Percentiles rank a stretch among this genome's conserved stretches.
Evolutionary conservation across 257 asterid genomes (phyloP).

Genomic region (Lycium barbarum): DNA sequence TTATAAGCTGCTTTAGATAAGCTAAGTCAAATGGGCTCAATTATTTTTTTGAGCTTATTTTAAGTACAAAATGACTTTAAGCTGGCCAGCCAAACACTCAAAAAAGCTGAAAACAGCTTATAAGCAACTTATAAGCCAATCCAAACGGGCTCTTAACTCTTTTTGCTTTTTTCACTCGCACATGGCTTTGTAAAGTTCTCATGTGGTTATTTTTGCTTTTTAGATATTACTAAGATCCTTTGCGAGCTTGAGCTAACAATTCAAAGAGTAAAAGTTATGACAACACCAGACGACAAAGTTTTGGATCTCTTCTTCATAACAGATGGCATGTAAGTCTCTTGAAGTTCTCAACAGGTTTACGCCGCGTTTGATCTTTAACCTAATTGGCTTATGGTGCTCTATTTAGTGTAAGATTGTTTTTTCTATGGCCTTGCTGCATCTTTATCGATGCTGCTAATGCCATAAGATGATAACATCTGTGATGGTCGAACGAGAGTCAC

Average conservation of each 20-base stretch:
- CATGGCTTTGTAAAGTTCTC: background rate
- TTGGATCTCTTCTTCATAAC: constrained; percentile 63
- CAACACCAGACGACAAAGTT: constrained; percentile 63
- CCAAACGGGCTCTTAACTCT: too few species aligned
- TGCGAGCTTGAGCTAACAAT: constrained; percentile 54
- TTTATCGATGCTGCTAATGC: background rate
- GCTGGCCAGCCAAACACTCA: too few species aligned
- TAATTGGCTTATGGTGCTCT: background rate
- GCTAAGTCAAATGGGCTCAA: too few species aligned
- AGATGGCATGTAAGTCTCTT: constrained; percentile 48
- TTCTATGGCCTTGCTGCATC: constrained; percentile 5
- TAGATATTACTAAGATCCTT: constrained; percentile 60
- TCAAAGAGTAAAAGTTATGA: constrained; percentile 61
- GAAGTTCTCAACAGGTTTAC: constrained; percentile 1
- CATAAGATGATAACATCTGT: background rate
- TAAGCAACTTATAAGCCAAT: too few species aligned
- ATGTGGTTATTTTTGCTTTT: constrained; percentile 23
- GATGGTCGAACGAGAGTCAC: background rate
- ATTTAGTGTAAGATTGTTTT: background rate
- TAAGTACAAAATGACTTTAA: too few species aligned
- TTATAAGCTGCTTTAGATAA: too few species aligned
- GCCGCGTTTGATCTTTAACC: background rate
- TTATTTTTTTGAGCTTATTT: too few species aligned
- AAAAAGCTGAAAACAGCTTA: too few species aligned
- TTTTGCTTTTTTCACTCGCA: background rate